Base-by-base conservation (phyloP, 2,329 filamentous ascomycete species). In the Ophiostoma angusticollis region DNA sequence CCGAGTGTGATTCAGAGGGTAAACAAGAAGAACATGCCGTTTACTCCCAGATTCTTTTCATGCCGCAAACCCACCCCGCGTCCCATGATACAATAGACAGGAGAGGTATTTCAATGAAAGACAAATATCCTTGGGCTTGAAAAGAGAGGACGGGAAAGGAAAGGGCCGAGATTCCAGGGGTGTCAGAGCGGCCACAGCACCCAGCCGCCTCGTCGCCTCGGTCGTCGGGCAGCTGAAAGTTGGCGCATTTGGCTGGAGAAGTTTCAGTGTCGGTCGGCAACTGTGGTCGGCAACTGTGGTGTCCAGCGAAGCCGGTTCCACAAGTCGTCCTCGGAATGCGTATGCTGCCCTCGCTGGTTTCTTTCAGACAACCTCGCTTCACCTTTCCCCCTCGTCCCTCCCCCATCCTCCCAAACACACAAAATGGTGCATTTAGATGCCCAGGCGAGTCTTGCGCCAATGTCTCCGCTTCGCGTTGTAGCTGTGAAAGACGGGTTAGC, bases 381-480 rank as follows among this genome's bases (percentile, higher is more conserved):
- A 21, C 35, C 19, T 21, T 39, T 35, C 36, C 14, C 14, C 31
- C 29, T 37, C 24, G 16, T 41, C 38, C 25, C 39, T 36, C 35
- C 30, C 39, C 12, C 38, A 24, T 12, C 43, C 29, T 27, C 38
- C 33, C n/a, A n/a, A n/a, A 29, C 19, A 37, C 21, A 44, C 30
- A 35, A 37, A 24, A 34, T 37, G 33, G 22, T 29, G 13, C 64
- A 68, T 77, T 75, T 91, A 98, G 75, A 98, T 93, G 64, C 86
- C 86, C 71, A 98, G 85, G 65, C 86, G 83, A 64, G 91, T 96
- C 89, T 98, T 98, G 75, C 91, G 85, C 91, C 91, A 98, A 68
- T 98, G 91, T 72, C 91, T 84, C 70, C 91, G 77, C 84, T 98
- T 98, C 61, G 91, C 87, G 76, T 98, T 98, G 81, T 98, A 98